These are phyloP conservation scores for Phytophthora tubulina DNA, from an alignment of 352 stramenopile genomes.

Conservation along the genomic window DNA sequence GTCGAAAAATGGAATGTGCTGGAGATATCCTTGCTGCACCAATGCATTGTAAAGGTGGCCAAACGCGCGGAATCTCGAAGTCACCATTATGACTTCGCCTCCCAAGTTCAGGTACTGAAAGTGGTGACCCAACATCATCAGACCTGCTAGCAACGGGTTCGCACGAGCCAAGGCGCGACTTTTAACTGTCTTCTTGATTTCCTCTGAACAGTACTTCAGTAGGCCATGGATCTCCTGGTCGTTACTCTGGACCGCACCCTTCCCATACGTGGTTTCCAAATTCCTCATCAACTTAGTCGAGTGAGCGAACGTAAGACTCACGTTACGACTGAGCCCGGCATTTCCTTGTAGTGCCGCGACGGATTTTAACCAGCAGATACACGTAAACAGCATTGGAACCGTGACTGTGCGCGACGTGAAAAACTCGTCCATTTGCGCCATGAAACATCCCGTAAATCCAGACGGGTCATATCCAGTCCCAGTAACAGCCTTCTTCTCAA, in stretches of 20 bases:
- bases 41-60: constrained; percentile 45
- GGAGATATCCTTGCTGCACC: constrained; percentile 24
- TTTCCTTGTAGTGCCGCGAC: constrained; percentile 42
- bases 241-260: constrained; percentile 24
- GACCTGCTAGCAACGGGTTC: constrained; percentile 44
- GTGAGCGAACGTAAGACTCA: constrained; percentile 41
- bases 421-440: constrained; percentile 35
- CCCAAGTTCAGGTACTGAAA: constrained; percentile 36
- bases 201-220: constrained; percentile 6
- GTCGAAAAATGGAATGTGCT: constrained; percentile 43
- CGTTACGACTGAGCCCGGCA: constrained; percentile 25
- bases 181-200: constrained; percentile 13
- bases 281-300: constrained; percentile 27
- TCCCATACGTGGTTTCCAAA: constrained; percentile 26
- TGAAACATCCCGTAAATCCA: constrained; percentile 26
- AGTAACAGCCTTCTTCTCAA: constrained; percentile 18
- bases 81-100: constrained; percentile 37
- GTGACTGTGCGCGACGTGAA: constrained; percentile 37
- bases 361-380: constrained; percentile 46
- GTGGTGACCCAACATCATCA: constrained; percentile 36
- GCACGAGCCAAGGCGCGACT: constrained; percentile 26
- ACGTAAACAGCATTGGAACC: constrained; percentile 39
- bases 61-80: constrained; percentile 43
- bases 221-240: constrained; percentile 24
- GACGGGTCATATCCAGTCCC: constrained; percentile 9